phyloP scores from a whole-genome alignment of 2,329 filamentous ascomycete species.

The Diaporthe citriasiana region DNA sequence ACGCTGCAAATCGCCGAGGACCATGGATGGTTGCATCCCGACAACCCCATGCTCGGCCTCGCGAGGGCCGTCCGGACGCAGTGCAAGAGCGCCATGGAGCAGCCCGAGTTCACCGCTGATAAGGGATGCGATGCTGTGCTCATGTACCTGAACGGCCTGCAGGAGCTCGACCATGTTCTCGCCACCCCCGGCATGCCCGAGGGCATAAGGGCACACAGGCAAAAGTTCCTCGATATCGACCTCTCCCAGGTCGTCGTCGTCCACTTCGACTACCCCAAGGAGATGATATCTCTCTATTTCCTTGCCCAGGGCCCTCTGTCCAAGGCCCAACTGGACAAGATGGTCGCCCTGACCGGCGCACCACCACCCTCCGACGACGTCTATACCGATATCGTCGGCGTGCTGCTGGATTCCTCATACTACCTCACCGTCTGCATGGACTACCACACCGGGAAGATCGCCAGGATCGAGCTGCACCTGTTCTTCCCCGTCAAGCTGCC shows the following conservation, averaged over 20 bases:
- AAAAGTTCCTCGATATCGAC: conserved; percentile 24
- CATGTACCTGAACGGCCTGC: conserved; percentile 36
- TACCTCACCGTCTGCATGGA: conserved; percentile 40
- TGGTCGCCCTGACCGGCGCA: conserved; percentile 36
- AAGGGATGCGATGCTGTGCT: conserved; percentile 36
- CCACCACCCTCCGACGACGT: conserved; percentile 34
- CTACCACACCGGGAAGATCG: conserved; percentile 30
- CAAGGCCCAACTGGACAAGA: conserved; percentile 30
- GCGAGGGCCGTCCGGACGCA: neutral
- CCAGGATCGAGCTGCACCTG: conserved; percentile 41
- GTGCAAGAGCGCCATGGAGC: conserved; percentile 37
- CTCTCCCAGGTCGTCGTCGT: conserved; percentile 27
- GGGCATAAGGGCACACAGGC: conserved; percentile 36
- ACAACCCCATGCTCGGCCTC: conserved; percentile 33
- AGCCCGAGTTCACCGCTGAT: conserved; percentile 39
- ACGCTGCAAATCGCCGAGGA: conserved; percentile 36
- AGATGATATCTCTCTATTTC: conserved; percentile 36
- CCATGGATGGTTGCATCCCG: conserved; percentile 34
- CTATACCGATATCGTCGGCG: conserved; percentile 37
- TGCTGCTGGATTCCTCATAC: conserved; percentile 36
- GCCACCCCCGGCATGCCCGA: conserved; percentile 34
- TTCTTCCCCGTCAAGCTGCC: conserved; percentile 42
- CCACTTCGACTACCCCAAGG: conserved; percentile 31
- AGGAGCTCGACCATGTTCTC: conserved; percentile 25
- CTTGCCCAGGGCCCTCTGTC: conserved; percentile 39